These are phyloP conservation scores for Gastrolobium villosum DNA, from an alignment of 306 rosid species.

Conservation along the genomic window DNA sequence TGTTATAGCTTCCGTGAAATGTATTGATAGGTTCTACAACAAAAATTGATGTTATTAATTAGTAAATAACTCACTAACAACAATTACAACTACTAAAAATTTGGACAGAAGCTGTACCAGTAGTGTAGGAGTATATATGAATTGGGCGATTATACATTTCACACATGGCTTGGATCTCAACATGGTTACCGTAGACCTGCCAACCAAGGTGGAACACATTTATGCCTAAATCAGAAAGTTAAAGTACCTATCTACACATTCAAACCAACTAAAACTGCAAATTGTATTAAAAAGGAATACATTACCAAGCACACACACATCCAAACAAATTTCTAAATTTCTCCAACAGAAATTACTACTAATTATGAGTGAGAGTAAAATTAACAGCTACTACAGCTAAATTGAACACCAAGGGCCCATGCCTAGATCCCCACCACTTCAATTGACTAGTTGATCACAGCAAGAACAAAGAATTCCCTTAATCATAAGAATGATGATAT, in stretches of 20 bases:
- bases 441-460: too few species aligned
- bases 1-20: slow-evolving; percentile 86
- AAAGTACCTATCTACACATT: slow-evolving; percentile 6
- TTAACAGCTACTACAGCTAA: too few species aligned
- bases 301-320: too few species aligned
- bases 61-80: slow-evolving; percentile 16
- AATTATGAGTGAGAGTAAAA: too few species aligned
- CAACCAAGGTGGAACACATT: slow-evolving; percentile 39
- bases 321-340: too few species aligned
- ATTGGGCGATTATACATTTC: slow-evolving; percentile 98
- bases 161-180: slow-evolving; percentile 91
- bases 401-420: too few species aligned
- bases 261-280: background rate
- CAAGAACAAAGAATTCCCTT: too few species aligned
- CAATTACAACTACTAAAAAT: slow-evolving; percentile 25
- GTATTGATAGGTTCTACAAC: slow-evolving; percentile 92
- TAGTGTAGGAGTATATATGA: slow-evolving; percentile 85
- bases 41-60: slow-evolving; percentile 38
- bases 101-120: slow-evolving; percentile 58
- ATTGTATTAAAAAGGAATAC: background rate
- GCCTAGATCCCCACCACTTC: too few species aligned
- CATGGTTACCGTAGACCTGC: slow-evolving; percentile 97
- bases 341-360: too few species aligned
- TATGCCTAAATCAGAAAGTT: slow-evolving; percentile 34
- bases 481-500: too few species aligned